Base-by-base conservation (phyloP, 768 basidiomycete species). In the Naganishia vaughanmartiniae region DNA sequence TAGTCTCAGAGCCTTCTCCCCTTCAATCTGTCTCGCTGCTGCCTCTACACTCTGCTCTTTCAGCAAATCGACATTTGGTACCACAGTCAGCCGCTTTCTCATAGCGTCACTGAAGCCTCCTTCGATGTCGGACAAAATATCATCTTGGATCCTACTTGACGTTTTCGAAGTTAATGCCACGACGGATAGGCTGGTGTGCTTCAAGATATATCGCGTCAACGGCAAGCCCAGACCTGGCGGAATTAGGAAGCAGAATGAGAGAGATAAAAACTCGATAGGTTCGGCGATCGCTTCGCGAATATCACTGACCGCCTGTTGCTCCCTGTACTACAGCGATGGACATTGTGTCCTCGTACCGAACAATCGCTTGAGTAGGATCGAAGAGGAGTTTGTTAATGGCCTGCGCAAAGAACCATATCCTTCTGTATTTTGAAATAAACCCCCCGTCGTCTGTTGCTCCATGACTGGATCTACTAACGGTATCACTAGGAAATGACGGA, bases 91-190 rank as follows among this genome's bases (percentile, higher is more conserved):
- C 19, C 78, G 73, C 39, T 77, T 72, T 28, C 75, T 70, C 31
- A 65, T 31, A 11, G 70, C 65, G 2, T 48, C 65, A 6, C 70
- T 71, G 17, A 54, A 70, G 4, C 70, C 42, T 24, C 66, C 57
- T 4, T 48, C 55, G 0, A 58, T 15, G 0, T 65, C 63, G 42
- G 72, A 73, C 30, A 82, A 67, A 51, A 79, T 76, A 11, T 74
- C 65, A 7, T 76, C 69, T 4, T 55, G 72, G 54, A 26, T 76
- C 76, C 0, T 73, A 36, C 63, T 65, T 11, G 76, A 74, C 12
- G 77, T 71, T 31, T 74, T 77, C 70, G 76, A 76, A 0, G 82
- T 82, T 15, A 82, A 76, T 0, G 78, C 82, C 66, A 83, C 80
- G 54, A 84, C 79, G 12, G 75, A 74, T 28, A 83, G 76, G 24